Evolutionary conservation across 768 basidiomycete genomes (phyloP).

Genomic region (Lactarius tabidus): DNA sequence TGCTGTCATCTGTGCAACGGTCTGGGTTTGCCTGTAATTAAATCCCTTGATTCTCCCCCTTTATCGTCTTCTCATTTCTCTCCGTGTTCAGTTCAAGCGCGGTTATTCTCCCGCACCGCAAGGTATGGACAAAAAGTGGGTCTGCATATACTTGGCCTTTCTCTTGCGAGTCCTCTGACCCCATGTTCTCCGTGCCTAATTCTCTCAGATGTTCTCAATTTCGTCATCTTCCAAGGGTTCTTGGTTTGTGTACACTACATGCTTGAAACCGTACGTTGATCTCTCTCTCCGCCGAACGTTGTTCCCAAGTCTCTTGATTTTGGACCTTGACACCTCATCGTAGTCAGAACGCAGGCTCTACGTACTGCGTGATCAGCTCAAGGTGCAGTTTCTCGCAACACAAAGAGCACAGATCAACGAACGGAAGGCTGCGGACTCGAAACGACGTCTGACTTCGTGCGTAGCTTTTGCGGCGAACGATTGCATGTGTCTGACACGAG

Average conservation of each 20-base stretch:
- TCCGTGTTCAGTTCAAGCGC: conserved; percentile 33
- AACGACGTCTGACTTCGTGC: conserved; percentile 75
- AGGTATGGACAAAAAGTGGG: conserved; percentile 39
- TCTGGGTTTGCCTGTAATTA: conserved; percentile 41
- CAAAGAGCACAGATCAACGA: conserved; percentile 60
- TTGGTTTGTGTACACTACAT: conserved; percentile 62
- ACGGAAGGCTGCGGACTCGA: conserved; percentile 74
- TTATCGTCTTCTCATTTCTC: conserved; percentile 20
- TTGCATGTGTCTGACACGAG: neutral
- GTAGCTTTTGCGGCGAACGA: conserved; percentile 33
- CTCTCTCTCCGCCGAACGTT: conserved; percentile 11
- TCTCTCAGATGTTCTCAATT: conserved; percentile 56
- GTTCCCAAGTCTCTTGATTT: neutral
- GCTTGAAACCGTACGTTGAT: conserved; percentile 39
- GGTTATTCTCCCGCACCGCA: conserved; percentile 38
- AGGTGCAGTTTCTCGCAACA: conserved; percentile 50
- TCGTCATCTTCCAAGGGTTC: conserved; percentile 75
- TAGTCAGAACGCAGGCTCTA: conserved; percentile 47
- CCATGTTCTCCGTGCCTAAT: neutral
- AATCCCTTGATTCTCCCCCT: conserved; percentile 28
- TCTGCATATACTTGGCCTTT: conserved; percentile 2
- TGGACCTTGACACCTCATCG: neutral
- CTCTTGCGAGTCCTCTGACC: conserved; percentile 8
- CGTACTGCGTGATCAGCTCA: conserved; percentile 49
- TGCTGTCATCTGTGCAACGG: conserved; percentile 54